Conservation (phyloP, 2,329 filamentous ascomycete genomes). For the Bipolaris victoriae region DNA sequence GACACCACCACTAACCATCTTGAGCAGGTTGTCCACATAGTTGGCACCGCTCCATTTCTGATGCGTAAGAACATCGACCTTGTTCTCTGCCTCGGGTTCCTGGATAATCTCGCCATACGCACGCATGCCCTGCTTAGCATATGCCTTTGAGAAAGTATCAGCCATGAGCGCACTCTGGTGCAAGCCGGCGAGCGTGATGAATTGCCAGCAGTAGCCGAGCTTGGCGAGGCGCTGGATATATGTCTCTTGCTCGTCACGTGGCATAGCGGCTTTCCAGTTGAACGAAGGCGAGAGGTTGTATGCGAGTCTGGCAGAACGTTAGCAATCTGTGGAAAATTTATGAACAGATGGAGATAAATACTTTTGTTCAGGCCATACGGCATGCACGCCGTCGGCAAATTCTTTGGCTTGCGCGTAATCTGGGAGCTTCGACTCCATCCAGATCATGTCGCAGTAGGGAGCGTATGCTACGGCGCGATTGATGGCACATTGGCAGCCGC, state of each 20-base stretch:
- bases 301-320: slow-evolving; percentile 68
- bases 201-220: slow-evolving; percentile 99
- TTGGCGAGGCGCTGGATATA: slow-evolving; percentile 88
- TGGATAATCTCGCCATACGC: slow-evolving; percentile 97
- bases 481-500: slow-evolving; percentile 88
- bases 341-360: slow-evolving; percentile 54
- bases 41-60: slow-evolving; percentile 98
- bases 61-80: slow-evolving; percentile 95
- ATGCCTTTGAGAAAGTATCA: slow-evolving; percentile 85
- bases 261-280: slow-evolving; percentile 99
- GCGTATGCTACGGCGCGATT: slow-evolving; percentile 91
- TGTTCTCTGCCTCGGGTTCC: slow-evolving; percentile 91
- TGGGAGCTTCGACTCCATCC: slow-evolving; percentile 99
- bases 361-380: slow-evolving; percentile 96
- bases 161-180: slow-evolving; percentile 94
- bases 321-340: background rate
- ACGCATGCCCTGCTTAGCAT: slow-evolving; percentile 83
- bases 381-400: slow-evolving; percentile 92
- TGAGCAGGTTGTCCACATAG: slow-evolving; percentile 92
- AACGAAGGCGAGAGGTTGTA: slow-evolving; percentile 99
- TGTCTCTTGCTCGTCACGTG: slow-evolving; percentile 88
- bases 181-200: slow-evolving; percentile 97
- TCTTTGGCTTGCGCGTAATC: slow-evolving; percentile 90
- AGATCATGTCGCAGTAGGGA: slow-evolving; percentile 93
- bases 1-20: slow-evolving; percentile 95